Conservation (phyloP, 2,329 filamentous ascomycete genomes). For the Cladosporium sp. region DNA sequence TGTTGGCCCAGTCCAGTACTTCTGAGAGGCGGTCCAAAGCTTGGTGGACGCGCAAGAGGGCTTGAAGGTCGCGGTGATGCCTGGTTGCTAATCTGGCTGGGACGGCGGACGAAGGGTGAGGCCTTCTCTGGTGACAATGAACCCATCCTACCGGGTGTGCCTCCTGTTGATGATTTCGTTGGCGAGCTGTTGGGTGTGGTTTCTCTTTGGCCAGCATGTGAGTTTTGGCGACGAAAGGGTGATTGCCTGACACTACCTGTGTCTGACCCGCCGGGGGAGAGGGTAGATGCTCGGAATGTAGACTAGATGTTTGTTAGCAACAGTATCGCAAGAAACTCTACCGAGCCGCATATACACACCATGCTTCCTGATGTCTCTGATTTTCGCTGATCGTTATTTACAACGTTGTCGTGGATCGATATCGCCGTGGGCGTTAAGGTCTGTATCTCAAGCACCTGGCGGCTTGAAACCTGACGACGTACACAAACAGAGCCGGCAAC, state of each 20-base stretch:
- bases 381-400: conserved; percentile 3
- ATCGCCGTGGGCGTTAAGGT: conserved; percentile 1
- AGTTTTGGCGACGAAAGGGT: conserved; percentile 34
- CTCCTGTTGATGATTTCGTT: conserved; percentile 15
- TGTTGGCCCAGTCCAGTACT: conserved; percentile 19
- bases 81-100: conserved; percentile 29
- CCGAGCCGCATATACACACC: conserved; percentile 3
- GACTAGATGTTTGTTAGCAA: conserved; percentile 6
- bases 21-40: conserved; percentile 24
- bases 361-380: conserved; percentile 6
- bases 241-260: conserved; percentile 23
- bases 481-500: background rate
- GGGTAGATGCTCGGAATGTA: conserved; percentile 10
- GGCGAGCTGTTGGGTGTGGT: conserved; percentile 22
- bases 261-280: conserved; percentile 3
- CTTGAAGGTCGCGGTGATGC: conserved; percentile 29
- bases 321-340: background rate
- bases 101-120: conserved; percentile 32
- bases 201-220: conserved; percentile 33
- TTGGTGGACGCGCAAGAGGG: conserved; percentile 32
- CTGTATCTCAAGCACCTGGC: background rate
- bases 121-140: conserved; percentile 22
- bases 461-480: conserved; percentile 2
- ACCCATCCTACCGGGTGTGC: conserved; percentile 1
- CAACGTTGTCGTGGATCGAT: conserved; percentile 1